These are phyloP conservation scores for Neopestalotiopsis sp. DNA, from an alignment of 2,329 filamentous ascomycete genomes.

Conservation along the genomic window DNA sequence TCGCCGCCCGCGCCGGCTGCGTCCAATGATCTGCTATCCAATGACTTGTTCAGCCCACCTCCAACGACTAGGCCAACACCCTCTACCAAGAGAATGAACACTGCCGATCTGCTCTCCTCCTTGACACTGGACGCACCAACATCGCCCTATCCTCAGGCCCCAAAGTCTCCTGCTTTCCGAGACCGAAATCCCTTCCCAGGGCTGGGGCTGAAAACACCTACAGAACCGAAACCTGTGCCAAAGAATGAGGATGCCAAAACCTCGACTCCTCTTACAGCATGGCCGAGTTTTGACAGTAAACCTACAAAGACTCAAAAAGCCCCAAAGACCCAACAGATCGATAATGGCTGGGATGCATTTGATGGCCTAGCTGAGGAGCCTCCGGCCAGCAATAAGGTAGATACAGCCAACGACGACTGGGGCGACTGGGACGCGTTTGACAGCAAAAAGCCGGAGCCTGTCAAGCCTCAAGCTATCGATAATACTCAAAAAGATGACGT, in stretches of 20 bases:
- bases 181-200: slow-evolving; percentile 59
- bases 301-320: slow-evolving; percentile 19
- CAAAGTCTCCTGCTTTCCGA: slow-evolving; percentile 58
- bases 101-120: slow-evolving; percentile 39
- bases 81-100: not conserved
- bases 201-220: slow-evolving; percentile 50
- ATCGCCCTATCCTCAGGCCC: slow-evolving; percentile 49
- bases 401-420: slow-evolving; percentile 29
- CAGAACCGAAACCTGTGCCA: slow-evolving; percentile 35
- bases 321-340: slow-evolving; percentile 30
- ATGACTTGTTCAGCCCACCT: slow-evolving; percentile 38
- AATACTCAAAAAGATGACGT: slow-evolving; percentile 18
- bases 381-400: slow-evolving; percentile 23
- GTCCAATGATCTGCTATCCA: slow-evolving; percentile 43
- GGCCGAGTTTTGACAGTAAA: slow-evolving; percentile 44
- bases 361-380: slow-evolving; percentile 46
- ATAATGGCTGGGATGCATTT: slow-evolving; percentile 58
- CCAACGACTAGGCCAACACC: slow-evolving; percentile 29
- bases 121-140: slow-evolving; percentile 35
- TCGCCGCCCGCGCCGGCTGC: slow-evolving; percentile 26
- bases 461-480: slow-evolving; percentile 25
- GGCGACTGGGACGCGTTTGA: slow-evolving; percentile 33
- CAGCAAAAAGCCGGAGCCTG: slow-evolving; percentile 20
- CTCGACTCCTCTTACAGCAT: slow-evolving; percentile 46
- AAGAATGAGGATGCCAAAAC: slow-evolving; percentile 39